Evolutionary conservation across 129 eudicot genomes (phyloP).

Genomic region (Oenanthe sinensis): DNA sequence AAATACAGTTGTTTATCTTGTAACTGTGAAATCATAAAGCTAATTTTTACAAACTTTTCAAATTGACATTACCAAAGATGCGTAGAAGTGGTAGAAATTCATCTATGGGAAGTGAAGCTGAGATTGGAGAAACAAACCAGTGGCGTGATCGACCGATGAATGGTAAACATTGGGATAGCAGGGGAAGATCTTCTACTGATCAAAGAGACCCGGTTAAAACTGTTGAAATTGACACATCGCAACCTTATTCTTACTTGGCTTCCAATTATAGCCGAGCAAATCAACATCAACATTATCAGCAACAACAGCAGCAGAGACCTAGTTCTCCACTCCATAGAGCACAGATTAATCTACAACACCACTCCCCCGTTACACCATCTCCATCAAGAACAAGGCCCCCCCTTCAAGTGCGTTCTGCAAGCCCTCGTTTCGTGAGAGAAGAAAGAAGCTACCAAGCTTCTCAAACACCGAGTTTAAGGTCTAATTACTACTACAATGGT

Average conservation of each 20-base stretch:
- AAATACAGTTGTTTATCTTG: not conserved
- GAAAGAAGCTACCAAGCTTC: slow-evolving; percentile 51
- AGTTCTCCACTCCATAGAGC: slow-evolving; percentile 52
- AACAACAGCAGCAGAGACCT: slow-evolving; percentile 40
- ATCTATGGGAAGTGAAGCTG: slow-evolving; percentile 63
- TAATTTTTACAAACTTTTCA: not conserved
- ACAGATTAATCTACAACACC: slow-evolving; percentile 18
- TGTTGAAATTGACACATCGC: slow-evolving; percentile 70
- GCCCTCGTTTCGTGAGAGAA: slow-evolving; percentile 61
- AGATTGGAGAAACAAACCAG: slow-evolving; percentile 49
- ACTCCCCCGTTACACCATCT: slow-evolving; percentile 54
- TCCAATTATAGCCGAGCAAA: slow-evolving; percentile 40
- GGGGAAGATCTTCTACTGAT: slow-evolving; percentile 70
- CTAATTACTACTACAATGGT: slow-evolving; percentile 46
- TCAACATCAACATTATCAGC: slow-evolving; percentile 30
- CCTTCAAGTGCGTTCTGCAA: slow-evolving; percentile 66
- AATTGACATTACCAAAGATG: slow-evolving; percentile 25
- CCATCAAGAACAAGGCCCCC: slow-evolving; percentile 72
- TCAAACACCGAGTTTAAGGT: slow-evolving; percentile 75
- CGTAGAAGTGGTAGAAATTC: slow-evolving; percentile 52
- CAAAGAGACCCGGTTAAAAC: slow-evolving; percentile 55
- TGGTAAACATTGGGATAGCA: slow-evolving; percentile 59
- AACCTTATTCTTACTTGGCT: slow-evolving; percentile 62
- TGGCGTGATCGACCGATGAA: slow-evolving; percentile 59
- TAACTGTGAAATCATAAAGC: not conserved